Base-by-base conservation (phyloP, 768 basidiomycete species). In the Mycena rosella region DNA sequence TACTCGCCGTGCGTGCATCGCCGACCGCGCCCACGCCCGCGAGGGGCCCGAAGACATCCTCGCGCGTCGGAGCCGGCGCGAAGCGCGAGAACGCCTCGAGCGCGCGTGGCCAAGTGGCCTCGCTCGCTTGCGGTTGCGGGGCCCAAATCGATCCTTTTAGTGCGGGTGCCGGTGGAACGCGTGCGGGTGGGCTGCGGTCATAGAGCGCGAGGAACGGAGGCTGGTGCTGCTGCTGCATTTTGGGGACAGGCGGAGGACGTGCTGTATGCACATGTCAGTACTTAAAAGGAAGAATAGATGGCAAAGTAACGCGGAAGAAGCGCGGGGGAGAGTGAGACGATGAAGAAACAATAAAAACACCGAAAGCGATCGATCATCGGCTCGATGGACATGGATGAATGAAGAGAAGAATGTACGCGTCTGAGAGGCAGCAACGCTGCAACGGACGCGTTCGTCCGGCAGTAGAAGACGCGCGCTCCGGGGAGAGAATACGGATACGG, bases 51-150 rank as follows among this genome's bases (percentile, higher is more conserved):
- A 93, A 93, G 61, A 91, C 85, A 74, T 93, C 91, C 65, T 92
- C 88, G 62, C 82, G 81, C 74, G 87, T 87, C 11, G 82, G 80
- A 26, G 82, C 83, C 38, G 47, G 40, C 10, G 13, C 27, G 29
- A 30, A 51, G 15, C 27, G 49, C 27, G 29, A 30, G 18, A 30
- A 51, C 1, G 27, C 29, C 27, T 51, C 29, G 27, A 27, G 27
- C 40, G 90, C 82, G 66, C 83, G 84, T 24, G 92, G 90, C 93
- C 93, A 95, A 15, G 88, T 85, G 7, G 82, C 74, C 22, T 90
- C 90, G 18, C 86, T 84, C 7, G 87, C 86, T 76, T 90, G 91
- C 5, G 92, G 91, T 75, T 91, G 91, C 10, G 93, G 93, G 0
- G 93, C 93, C 93, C 93, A 95, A 68, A 95, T 94, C 22, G 53